A percentile compares a stretch with the other conserved stretches of the same genome.
Conservation (phyloP, 805 yeast genomes). For the Tetrapisispora nanseiensis region DNA sequence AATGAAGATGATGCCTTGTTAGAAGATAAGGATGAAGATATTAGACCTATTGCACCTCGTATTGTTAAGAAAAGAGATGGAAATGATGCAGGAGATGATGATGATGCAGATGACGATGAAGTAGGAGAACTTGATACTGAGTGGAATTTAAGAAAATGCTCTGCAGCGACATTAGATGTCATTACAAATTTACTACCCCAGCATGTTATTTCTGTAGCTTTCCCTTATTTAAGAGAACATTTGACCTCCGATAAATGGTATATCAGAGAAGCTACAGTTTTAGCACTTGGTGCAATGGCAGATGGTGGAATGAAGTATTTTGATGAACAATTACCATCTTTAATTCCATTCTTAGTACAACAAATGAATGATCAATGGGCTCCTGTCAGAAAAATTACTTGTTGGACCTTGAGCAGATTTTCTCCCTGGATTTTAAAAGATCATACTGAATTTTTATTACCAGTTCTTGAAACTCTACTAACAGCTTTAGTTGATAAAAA, state of each 20-base stretch:
- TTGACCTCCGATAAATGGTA: conserved; percentile 74
- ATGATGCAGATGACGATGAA: conserved; percentile 57
- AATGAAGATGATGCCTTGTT: conserved; percentile 63
- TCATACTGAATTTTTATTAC: conserved; percentile 59
- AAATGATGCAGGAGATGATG: conserved; percentile 45
- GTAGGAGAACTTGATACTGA: conserved; percentile 57
- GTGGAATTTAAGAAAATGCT: conserved; percentile 89
- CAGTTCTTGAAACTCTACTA: conserved; percentile 70
- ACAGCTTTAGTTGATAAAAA: conserved; percentile 68
- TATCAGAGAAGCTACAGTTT: conserved; percentile 81
- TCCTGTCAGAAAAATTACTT: conserved; percentile 82
- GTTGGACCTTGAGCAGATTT: conserved; percentile 91
- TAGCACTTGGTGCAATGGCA: conserved; percentile 92
- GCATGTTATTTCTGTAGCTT: conserved; percentile 52
- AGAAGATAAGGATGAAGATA: conserved; percentile 81
- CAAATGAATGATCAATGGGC: conserved; percentile 67
- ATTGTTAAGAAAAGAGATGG: conserved; percentile 37
- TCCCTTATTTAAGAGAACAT: conserved; percentile 68
- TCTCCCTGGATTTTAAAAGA: conserved; percentile 72
- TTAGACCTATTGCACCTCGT: conserved; percentile 71
- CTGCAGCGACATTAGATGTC: conserved; percentile 86
- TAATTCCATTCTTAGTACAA: conserved; percentile 79
- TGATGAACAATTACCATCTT: conserved; percentile 59
- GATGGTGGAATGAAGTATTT: conserved; percentile 75
- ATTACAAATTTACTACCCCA: conserved; percentile 60